Base-by-base conservation (phyloP, 2,329 filamentous ascomycete species). In the Ophiostoma quercus region DNA sequence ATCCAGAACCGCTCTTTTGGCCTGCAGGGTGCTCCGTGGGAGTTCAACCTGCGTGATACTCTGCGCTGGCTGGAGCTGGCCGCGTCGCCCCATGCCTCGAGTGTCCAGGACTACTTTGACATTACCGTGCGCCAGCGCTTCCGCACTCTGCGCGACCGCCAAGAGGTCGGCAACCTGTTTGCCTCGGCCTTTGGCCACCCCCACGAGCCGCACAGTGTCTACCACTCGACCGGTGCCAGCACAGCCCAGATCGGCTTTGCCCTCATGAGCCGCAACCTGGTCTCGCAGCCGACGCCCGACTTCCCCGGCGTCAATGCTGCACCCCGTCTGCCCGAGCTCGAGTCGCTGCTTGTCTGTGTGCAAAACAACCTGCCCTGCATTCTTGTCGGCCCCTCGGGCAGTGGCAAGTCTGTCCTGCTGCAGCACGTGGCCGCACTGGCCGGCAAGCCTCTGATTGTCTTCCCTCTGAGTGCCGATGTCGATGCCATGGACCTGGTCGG, bases 401-500 rank as follows among this genome's bases (percentile, higher is more conserved):
- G 88, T 73, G 95, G 95, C 37, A 99, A 99, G 79, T 94, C 92
- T 1, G 86, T 87, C 5, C 83, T 97, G 5, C 81, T 99, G 16
- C 85, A 90, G 71, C 89, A 94, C 73, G 84, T 97, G 37, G 94
- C 95, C n/a, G 89, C 90, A 14, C 80, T 90, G 32, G 87, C 87
- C 60, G 95, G 95, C 32, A 90, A 90, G 69, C 84, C 88, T 1
- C 82, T 98, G 3, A 86, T 94, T 41, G 90, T 92, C 19, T 92
- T 98, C 75, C 89, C 94, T 0, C 88, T 99, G 80, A 99, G 97
- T 77, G 90, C 94, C 7, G 96, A 99, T 75, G 91, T 97, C 63
- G 95, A 99, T 78, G 94, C 94, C 0, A 97, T 97, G 88, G 95
- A 99, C 79, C 87, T 99, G 70, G 92, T 99, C 70, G 95, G 95